Percentiles rank a stretch among this genome's conserved stretches.
phyloP scores from a whole-genome alignment of 2,329 filamentous ascomycete genomes.

The Exophiala mesophila region DNA sequence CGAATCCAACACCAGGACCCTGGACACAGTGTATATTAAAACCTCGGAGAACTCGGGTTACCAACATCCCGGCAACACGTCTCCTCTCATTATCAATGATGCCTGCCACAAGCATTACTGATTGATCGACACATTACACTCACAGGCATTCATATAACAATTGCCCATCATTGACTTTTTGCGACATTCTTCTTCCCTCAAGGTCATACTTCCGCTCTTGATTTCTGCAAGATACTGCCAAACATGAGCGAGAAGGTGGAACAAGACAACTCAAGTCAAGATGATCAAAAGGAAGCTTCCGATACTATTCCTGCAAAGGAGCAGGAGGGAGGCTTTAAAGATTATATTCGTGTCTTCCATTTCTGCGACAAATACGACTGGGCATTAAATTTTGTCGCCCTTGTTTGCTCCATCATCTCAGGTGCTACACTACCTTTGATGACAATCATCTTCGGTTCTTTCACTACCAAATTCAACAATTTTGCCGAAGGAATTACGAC shows the following conservation, averaged over 20 bases:
- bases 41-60: too few species aligned
- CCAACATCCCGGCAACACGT: too few species aligned
- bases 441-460: slow-evolving; percentile 36
- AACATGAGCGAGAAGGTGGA: slow-evolving; percentile 10
- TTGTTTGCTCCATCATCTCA: slow-evolving; percentile 25
- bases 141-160: too few species aligned
- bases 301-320: slow-evolving; percentile 8
- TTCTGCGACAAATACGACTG: slow-evolving; percentile 25
- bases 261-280: slow-evolving; percentile 6
- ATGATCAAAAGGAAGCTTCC: not conserved
- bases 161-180: too few species aligned
- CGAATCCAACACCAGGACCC: too few species aligned
- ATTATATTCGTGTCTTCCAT: slow-evolving; percentile 22
- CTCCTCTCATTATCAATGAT: too few species aligned
- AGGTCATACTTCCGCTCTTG: too few species aligned
- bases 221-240: too few species aligned
- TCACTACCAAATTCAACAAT: slow-evolving; percentile 28
- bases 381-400: slow-evolving; percentile 20
- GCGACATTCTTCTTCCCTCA: too few species aligned
- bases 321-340: slow-evolving; percentile 15
- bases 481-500: slow-evolving; percentile 20
- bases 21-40: too few species aligned
- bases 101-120: too few species aligned
- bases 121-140: too few species aligned
- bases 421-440: slow-evolving; percentile 32